These are phyloP conservation scores for Diaporthe nobilis DNA, from an alignment of 2,329 filamentous ascomycete genomes.

Conservation along the genomic window DNA sequence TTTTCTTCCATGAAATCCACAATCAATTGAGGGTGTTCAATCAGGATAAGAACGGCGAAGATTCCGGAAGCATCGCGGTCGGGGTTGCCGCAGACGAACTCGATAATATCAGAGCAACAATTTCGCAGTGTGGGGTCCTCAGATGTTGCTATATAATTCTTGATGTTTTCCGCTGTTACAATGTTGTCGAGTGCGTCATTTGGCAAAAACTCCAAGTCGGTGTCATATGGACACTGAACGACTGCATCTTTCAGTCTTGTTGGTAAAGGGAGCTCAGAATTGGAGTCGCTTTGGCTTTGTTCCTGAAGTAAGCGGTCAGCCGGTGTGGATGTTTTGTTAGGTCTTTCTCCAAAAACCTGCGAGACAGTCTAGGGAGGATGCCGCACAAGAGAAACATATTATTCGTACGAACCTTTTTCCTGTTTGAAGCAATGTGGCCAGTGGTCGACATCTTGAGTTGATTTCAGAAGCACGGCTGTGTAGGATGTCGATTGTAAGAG, in stretches of 20 bases:
- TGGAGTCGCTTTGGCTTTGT: no score
- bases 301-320: background rate
- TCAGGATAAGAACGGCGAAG: background rate
- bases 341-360: no score
- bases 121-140: background rate
- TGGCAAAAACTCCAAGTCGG: background rate
- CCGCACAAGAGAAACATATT: no score
- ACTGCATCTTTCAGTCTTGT: background rate
- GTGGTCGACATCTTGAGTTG: no score
- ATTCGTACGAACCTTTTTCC: no score
- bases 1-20: background rate
- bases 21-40: background rate
- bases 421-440: no score
- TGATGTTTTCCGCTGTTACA: background rate
- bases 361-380: no score
- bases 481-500: no score
- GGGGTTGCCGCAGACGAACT: background rate
- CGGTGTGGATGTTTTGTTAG: background rate
- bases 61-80: background rate
- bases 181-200: background rate
- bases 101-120: background rate
- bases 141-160: background rate
- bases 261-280: background rate
- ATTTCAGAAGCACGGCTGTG: no score
- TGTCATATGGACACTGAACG: background rate